Evolutionary conservation across 208 protist species (phyloP), one percentile per base, ranked within the genome.

Genomic region (Novymonas esmeraldas): DNA sequence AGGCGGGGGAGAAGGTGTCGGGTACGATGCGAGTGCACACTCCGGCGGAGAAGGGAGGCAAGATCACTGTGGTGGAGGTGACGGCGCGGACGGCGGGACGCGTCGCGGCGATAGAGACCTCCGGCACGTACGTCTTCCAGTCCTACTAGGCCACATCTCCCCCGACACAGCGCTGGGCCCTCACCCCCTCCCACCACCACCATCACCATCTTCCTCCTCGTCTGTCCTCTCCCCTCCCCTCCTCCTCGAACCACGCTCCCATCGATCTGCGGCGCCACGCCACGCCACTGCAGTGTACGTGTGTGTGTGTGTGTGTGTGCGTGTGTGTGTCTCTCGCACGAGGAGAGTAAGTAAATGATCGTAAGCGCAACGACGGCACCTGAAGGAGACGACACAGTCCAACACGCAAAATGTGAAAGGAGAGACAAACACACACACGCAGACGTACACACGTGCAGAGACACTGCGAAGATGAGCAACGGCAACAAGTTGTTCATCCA

Each of bases 121-220:
- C 33, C 1, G 90, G 90, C 20, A 76, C 79, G 38, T 95, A 95
- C 71, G 70, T 75, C 51, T 95, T 91, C 62, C 87, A 93, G 63
- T 72, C 72, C 34, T 92, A 76, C 69, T 92, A 83, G 18, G 26
- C 10, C 29, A 44, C 24, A 20, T 20, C 13, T 42, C 10, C 16
- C 3, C n/a, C 24, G 3, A 48, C n/a, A 3, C 26, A 26, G 9
- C 22, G 16, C 34, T n/a, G 28, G 33, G 28, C 10, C 52, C 18
- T 59, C 52, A 16, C 16, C 49, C 22, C 14, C 39, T 31, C 22
- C 3, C 33, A 13, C 6, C 55, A 18, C 41, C 55, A 9, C 31
- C 22, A 11, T 42, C 31, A 2, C 26, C 5, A 24, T 11, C 10
- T 2, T 16, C 22, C 39, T 60, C 14, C 42, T 26, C 31, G 5